phyloP scores from a whole-genome alignment of 805 yeast species.

The Wickerhamomyces sydowiorum region DNA sequence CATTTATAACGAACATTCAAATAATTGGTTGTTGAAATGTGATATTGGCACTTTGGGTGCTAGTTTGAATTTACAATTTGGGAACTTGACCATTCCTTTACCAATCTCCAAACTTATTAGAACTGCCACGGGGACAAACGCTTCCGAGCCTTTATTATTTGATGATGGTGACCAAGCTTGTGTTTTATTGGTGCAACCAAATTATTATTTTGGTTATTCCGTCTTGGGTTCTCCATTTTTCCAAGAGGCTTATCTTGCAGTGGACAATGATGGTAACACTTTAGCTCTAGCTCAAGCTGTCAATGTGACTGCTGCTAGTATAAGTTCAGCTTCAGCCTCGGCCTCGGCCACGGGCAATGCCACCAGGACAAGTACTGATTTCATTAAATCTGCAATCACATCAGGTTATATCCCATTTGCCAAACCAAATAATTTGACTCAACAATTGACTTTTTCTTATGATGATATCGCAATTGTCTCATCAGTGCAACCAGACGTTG shows the following conservation, averaged over 20 bases:
- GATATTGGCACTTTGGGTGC: slow-evolving; percentile 43
- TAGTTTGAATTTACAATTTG: slow-evolving; percentile 45
- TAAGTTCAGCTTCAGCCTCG: slow-evolving; percentile 3
- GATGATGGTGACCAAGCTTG: slow-evolving; percentile 56
- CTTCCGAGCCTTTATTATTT: slow-evolving; percentile 34
- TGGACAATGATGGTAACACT: slow-evolving; percentile 50
- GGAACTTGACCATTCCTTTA: slow-evolving; percentile 41
- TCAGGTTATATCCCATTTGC: slow-evolving; percentile 51
- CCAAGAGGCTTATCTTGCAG: slow-evolving; percentile 48
- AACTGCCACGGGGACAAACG: slow-evolving; percentile 29
- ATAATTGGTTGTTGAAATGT: slow-evolving; percentile 63
- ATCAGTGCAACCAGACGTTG: slow-evolving; percentile 7
- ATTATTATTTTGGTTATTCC: slow-evolving; percentile 40
- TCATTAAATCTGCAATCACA: slow-evolving; percentile 24
- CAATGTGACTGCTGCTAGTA: not conserved
- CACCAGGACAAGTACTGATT: no score
- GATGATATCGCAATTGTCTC: not conserved
- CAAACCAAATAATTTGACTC: slow-evolving; percentile 23
- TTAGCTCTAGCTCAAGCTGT: slow-evolving; percentile 53
- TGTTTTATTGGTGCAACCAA: slow-evolving; percentile 44
- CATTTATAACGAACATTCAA: slow-evolving; percentile 38
- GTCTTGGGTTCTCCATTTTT: slow-evolving; percentile 57
- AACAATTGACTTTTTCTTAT: slow-evolving; percentile 5
- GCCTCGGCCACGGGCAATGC: not conserved
- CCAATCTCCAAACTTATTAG: slow-evolving; percentile 44